phyloP scores from a whole-genome alignment of 108 stramenopile genomes.

The Nitzschia sp. region DNA sequence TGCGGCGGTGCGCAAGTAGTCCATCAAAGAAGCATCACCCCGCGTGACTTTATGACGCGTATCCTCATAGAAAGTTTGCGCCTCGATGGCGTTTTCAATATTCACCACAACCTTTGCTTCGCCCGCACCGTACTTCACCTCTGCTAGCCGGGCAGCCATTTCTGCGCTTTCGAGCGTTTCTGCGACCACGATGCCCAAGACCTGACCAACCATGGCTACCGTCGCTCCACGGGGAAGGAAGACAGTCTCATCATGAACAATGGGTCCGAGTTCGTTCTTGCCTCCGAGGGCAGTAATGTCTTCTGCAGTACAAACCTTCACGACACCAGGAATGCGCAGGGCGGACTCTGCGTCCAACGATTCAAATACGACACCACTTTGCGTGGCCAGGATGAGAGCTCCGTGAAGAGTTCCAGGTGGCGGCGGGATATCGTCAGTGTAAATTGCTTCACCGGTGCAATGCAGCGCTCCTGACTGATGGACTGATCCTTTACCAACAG shows the following conservation, averaged over 20 bases:
- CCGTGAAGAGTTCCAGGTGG: conserved; percentile 82
- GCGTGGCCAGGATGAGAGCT: conserved; percentile 70
- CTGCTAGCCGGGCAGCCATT: conserved; percentile 71
- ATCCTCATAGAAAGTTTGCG: conserved; percentile 70
- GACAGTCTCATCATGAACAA: conserved; percentile 79
- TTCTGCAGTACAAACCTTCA: conserved; percentile 63
- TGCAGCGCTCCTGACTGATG: conserved; percentile 89
- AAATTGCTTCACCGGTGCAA: conserved; percentile 91
- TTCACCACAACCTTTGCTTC: conserved; percentile 65
- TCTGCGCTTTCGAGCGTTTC: conserved; percentile 80
- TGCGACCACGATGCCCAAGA: conserved; percentile 83
- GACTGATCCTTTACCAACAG: conserved; percentile 71
- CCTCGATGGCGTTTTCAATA: conserved; percentile 88
- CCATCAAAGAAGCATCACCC: conserved; percentile 56
- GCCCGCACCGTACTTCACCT: conserved; percentile 69
- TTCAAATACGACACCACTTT: conserved; percentile 67
- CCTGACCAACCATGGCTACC: conserved; percentile 74
- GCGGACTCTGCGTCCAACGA: conserved; percentile 67
- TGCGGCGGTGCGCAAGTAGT: conserved; percentile 21
- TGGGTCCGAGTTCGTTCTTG: conserved; percentile 79
- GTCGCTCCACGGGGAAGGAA: conserved; percentile 76
- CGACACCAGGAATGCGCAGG: conserved; percentile 74
- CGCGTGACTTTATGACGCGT: conserved; percentile 66
- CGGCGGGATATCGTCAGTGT: conserved; percentile 89
- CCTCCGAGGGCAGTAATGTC: conserved; percentile 77